Evolutionary conservation across 2,329 filamentous ascomycete genomes (phyloP), one percentile per base, ranked within the genome.

Genomic region (Clarireedia homoeocarpa): DNA sequence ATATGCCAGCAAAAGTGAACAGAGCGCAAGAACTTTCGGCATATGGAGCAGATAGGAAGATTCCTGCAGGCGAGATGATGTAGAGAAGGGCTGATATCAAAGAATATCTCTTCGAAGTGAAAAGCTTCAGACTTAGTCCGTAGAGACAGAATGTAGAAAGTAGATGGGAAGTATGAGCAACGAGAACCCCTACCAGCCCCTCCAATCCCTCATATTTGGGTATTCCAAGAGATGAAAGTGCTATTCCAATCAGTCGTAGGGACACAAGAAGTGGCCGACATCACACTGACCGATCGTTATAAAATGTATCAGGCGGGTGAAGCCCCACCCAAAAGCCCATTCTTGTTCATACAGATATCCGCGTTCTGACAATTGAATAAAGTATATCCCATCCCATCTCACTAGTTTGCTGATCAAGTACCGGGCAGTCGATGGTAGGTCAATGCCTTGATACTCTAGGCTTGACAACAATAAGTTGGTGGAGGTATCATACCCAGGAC

Each of bases 11-110:
- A 65, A 96, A 89, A 42, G 87, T 88, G 36, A 96, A 74, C 23
- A 88, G 75, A 0, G 92, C 84, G 70, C 91, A 96, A 0, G 85
- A 71, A 60, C 87, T 83, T 73, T 99, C 94, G 9, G 83, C 80
- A 70, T 94, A 95, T 0, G 92, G 90, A 0, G 91, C 86, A 0
- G 87, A 91, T 17, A 99, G 80, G 68, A 99, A 97, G 2, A 96
- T 72, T 0, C 92, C 92, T 0, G 88, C 94, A 0, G 94, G 92
- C 0, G 89, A 94, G 49, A 97, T 67, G 55, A 95, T 79, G 70
- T 97, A 90, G 49, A 97, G 74, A 15, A 80, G 73, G 3, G 89
- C 83, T 7, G 89, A 79, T 23, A 87, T 68, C 59, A 92, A 84
- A 2, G 89, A 80, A 42, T 86, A 70, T n/a, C 14, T 69, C 70